Evolutionary conservation across 176 grass and related monocot genomes (phyloP).

Genomic region (Oropetium thomaeum): DNA sequence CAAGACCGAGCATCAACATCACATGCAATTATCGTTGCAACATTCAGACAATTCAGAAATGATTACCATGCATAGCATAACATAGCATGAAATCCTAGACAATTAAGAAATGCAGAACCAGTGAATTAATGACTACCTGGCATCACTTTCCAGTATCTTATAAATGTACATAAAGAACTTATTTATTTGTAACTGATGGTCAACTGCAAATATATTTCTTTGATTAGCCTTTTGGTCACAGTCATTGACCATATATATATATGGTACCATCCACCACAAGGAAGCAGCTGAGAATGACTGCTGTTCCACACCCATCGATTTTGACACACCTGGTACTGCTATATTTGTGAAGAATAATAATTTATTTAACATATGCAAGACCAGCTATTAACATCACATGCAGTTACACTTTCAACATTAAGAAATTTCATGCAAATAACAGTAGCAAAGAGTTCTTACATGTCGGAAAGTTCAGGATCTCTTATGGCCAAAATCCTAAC

Average conservation of each 20-base stretch:
- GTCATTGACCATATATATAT: neutral
- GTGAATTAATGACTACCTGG: too few relatives aligned
- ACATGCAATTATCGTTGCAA: neutral
- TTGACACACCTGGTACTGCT: neutral
- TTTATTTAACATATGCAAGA: neutral
- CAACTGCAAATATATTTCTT: too few relatives aligned
- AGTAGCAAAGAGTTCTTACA: conserved; percentile 30
- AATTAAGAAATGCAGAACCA: too few relatives aligned
- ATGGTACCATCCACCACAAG: conserved; percentile 3
- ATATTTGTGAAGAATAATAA: neutral
- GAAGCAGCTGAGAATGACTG: neutral
- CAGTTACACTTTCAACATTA: neutral
- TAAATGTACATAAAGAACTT: too few relatives aligned
- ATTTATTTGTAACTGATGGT: too few relatives aligned
- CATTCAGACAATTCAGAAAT: neutral
- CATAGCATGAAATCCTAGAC: too few relatives aligned
- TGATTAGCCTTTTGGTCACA: too few relatives aligned
- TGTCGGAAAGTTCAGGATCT: conserved; percentile 66
- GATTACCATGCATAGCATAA: too few relatives aligned
- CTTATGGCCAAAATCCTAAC: conserved; percentile 54
- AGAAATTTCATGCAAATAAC: conserved; percentile 12
- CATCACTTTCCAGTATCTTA: too few relatives aligned
- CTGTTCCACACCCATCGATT: neutral
- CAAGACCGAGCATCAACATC: neutral
- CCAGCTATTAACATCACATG: neutral